These are phyloP conservation scores for Calonectria leucothoes DNA, from an alignment of 2,329 filamentous ascomycete species.

Conservation along the genomic window DNA sequence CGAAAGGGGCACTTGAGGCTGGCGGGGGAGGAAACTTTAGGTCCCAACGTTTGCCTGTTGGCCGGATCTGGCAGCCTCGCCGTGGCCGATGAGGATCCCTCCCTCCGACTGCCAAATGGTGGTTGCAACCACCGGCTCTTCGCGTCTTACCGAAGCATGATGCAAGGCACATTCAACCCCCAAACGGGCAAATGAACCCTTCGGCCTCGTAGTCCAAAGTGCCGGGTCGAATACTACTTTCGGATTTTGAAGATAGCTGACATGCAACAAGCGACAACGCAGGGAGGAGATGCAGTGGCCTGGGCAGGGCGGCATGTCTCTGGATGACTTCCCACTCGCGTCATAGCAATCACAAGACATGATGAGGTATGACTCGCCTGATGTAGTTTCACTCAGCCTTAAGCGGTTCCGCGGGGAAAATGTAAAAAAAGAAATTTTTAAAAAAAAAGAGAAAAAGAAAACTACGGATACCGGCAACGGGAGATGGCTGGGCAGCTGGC, in stretches of 20 bases:
- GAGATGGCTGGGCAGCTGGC: background rate
- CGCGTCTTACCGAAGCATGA: background rate
- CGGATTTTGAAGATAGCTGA: background rate
- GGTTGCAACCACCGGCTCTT: background rate
- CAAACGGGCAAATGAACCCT: too few relatives aligned
- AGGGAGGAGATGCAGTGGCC: background rate
- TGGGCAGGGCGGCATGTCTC: background rate
- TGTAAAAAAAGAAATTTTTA: too few relatives aligned
- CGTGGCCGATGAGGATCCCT: background rate
- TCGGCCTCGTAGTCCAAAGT: background rate
- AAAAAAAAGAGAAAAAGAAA: too few relatives aligned
- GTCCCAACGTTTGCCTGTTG: background rate
- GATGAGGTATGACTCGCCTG: background rate
- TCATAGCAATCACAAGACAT: background rate
- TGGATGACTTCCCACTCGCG: background rate
- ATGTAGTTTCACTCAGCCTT: background rate
- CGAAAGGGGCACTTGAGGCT: too few relatives aligned
- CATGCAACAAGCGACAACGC: background rate
- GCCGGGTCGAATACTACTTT: background rate
- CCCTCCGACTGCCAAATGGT: too few relatives aligned
- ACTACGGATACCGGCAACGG: background rate
- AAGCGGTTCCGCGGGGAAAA: background rate
- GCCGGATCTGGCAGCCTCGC: background rate
- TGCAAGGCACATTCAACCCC: background rate
- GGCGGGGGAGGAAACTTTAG: background rate